Base-by-base conservation (phyloP, 495 filamentous ascomycete species). In the Aspergillus avenaceus region DNA sequence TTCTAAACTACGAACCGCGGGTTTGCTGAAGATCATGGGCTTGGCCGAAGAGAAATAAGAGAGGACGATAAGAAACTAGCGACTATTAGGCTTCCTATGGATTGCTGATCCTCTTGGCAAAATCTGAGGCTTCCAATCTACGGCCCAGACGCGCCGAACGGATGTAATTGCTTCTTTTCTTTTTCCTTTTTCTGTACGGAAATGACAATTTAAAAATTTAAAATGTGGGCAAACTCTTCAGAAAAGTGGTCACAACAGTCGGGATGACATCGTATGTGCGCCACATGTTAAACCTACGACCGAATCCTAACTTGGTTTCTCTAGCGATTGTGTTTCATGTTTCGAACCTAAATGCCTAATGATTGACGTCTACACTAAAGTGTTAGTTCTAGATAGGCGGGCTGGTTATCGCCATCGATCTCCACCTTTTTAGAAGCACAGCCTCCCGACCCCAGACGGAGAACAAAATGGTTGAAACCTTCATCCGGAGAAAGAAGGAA, bases 21-120 rank as follows among this genome's bases (percentile, higher is more conserved):
- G 34, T 11, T 29, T 41, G 45, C 41, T 27, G 53, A 37, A 38
- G 60, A 62, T 60, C 56, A 26, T 48, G 16, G n/a, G 50, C 47
- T 56, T 34, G 54, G 50, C 47, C 52, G 38, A 48, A 18, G 1
- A 38, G 16, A 19, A 8, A 8, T 38, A 8, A 21, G 7, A 38
- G 32, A 41, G 21, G 8, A 29, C 22, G 22, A 26, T 40, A 23
- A 23, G 45, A 13, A 14, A 40, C 22, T 43, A 49, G 54, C 44
- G 43, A 49, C 41, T 29, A 16, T 41, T 44, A 48, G 54, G 45
- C 41, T 49, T 55, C 51, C 48, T 40, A 16, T 27, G 44, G 48
- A 11, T n/a, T 37, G 49, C 31, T 44, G 48, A 55, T 55, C 45
- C 13, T 49, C 45, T 56, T 52, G 49, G 49, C 53, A 21, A 21